These are phyloP conservation scores for Trichomonas vaginalis DNA, from an alignment of 208 protist species.

Conservation along the genomic window DNA sequence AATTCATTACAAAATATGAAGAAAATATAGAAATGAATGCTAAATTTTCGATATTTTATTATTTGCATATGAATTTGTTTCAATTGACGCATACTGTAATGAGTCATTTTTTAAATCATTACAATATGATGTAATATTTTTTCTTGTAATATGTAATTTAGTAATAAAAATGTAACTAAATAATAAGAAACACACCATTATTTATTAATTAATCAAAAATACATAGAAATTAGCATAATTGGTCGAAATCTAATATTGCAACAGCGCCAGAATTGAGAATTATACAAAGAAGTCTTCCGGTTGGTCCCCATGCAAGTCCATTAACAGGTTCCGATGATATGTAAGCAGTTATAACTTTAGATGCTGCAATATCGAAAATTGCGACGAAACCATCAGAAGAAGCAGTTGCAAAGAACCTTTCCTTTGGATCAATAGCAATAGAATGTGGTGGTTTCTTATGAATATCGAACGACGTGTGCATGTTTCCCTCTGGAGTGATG, in stretches of 20 bases:
- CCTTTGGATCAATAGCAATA: not conserved
- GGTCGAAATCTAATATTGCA: not conserved
- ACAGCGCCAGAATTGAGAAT: not conserved
- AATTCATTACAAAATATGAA: no score
- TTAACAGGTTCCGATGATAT: not conserved
- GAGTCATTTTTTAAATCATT: no score
- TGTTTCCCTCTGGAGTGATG: not conserved
- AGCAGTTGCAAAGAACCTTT: not conserved
- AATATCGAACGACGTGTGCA: not conserved
- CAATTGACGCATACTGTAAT: no score
- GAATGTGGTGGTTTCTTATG: not conserved
- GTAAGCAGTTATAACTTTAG: not conserved
- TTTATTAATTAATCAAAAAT: not conserved
- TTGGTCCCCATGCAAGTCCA: not conserved
- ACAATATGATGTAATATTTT: no score
- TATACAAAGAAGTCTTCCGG: not conserved
- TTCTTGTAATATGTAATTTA: no score
- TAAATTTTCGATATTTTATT: no score
- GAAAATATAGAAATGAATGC: no score
- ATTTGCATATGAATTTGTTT: no score
- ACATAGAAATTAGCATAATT: not conserved
- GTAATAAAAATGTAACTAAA: no score
- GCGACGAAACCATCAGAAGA: not conserved
- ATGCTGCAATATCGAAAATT: not conserved
- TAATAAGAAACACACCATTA: no score